Conservation (phyloP, 2,329 filamentous ascomycete genomes). For the Cladosporium halotolerans region DNA sequence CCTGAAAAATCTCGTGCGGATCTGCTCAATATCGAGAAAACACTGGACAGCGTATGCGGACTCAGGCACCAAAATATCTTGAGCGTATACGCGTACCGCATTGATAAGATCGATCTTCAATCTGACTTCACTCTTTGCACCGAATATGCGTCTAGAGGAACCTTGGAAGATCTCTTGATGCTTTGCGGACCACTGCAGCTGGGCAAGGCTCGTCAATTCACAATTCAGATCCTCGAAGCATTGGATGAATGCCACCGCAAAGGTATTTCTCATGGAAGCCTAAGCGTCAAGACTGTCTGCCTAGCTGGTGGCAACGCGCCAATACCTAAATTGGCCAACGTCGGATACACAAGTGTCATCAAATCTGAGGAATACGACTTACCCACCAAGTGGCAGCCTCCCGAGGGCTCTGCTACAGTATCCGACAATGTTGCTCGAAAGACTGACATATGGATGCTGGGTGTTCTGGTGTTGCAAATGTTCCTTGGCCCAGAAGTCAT, state of each 20-base stretch:
- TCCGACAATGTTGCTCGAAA: slow-evolving; percentile 52
- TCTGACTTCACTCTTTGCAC: slow-evolving; percentile 31
- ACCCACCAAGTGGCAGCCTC: slow-evolving; percentile 20
- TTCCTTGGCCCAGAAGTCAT: slow-evolving; percentile 75
- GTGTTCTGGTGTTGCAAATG: slow-evolving; percentile 89
- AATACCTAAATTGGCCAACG: slow-evolving; percentile 61
- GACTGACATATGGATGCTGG: slow-evolving; percentile 92
- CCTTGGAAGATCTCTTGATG: slow-evolving; percentile 74
- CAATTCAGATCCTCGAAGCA: slow-evolving; percentile 83
- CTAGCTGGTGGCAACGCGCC: slow-evolving; percentile 12
- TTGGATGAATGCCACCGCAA: slow-evolving; percentile 81
- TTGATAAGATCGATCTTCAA: slow-evolving; percentile 19
- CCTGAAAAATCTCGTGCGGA: slow-evolving; percentile 20
- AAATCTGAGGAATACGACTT: slow-evolving; percentile 8
- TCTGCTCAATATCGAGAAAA: slow-evolving; percentile 24
- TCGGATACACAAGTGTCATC: slow-evolving; percentile 48
- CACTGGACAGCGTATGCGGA: slow-evolving; percentile 66
- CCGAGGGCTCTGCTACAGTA: slow-evolving; percentile 12
- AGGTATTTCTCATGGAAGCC: slow-evolving; percentile 63
- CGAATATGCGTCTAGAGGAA: slow-evolving; percentile 74
- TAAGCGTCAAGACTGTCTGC: slow-evolving; percentile 19
- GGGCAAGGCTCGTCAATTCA: slow-evolving; percentile 77
- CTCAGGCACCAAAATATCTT: slow-evolving; percentile 71
- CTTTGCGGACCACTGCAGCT: slow-evolving; percentile 60
- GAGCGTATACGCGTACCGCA: slow-evolving; percentile 63